Evolutionary conservation across 495 filamentous ascomycete species (phyloP).

Genomic region (Delitschia confertaspora): DNA sequence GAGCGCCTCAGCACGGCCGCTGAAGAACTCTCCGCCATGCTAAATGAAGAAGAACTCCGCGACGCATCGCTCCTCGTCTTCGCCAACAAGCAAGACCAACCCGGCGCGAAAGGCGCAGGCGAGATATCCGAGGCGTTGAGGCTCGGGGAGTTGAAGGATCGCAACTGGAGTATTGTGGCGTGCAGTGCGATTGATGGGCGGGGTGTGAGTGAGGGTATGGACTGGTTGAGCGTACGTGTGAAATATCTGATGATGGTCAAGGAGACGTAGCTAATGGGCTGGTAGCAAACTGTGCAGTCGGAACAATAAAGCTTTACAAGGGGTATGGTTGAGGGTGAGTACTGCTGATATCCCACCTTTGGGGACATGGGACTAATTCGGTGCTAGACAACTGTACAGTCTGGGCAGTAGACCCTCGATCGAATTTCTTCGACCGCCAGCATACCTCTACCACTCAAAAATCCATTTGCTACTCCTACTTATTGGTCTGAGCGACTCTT

Average conservation of each 20-base stretch:
- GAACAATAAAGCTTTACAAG: too few species aligned
- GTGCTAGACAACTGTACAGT: too few species aligned
- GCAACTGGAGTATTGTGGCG: slow-evolving; percentile 98
- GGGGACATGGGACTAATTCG: too few species aligned
- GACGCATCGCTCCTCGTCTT: slow-evolving; percentile 91
- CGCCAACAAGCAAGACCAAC: slow-evolving; percentile 98
- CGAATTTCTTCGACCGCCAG: too few species aligned
- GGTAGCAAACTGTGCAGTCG: slow-evolving; percentile 16
- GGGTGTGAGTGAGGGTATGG: slow-evolving; percentile 93
- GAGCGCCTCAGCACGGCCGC: slow-evolving; percentile 84
- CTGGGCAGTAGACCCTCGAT: too few species aligned
- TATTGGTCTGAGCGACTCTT: too few species aligned
- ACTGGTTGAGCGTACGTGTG: slow-evolving; percentile 93
- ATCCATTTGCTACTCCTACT: too few species aligned
- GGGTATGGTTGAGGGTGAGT: too few species aligned
- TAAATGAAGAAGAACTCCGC: slow-evolving; percentile 90
- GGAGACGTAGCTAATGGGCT: neutral
- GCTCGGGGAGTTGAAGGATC: slow-evolving; percentile 80
- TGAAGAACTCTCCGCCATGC: slow-evolving; percentile 88
- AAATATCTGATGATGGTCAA: neutral
- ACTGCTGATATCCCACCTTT: too few species aligned
- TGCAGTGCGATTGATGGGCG: slow-evolving; percentile 94
- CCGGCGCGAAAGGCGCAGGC: slow-evolving; percentile 89
- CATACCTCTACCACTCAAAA: too few species aligned
- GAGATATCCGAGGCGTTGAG: slow-evolving; percentile 91